These are phyloP conservation scores for Stentor roeselii DNA, from an alignment of 73 alveolate genomes.

Conservation along the genomic window DNA sequence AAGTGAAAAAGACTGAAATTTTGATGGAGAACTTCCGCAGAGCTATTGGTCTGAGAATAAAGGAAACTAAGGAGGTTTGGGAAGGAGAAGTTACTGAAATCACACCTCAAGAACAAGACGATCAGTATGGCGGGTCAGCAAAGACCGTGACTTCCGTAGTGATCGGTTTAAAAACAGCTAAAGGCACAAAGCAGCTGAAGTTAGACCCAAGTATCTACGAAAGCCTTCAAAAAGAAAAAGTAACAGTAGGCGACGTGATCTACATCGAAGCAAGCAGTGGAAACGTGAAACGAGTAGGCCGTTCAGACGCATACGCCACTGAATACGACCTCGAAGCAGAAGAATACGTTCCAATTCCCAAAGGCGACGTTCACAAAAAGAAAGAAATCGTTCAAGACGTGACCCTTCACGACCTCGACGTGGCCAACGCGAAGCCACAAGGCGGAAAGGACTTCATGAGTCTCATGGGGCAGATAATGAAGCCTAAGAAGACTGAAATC, in stretches of 20 bases:
- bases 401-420: slow-evolving; percentile 99
- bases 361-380: slow-evolving; percentile 99
- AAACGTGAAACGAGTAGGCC: slow-evolving; percentile 98
- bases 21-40: slow-evolving; percentile 99
- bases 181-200: slow-evolving; percentile 97
- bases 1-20: slow-evolving; percentile 99
- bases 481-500: slow-evolving; percentile 98
- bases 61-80: slow-evolving; percentile 99
- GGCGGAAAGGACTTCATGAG: slow-evolving; percentile 99
- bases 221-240: slow-evolving; percentile 98
- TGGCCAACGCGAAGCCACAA: slow-evolving; percentile 99
- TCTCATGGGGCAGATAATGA: slow-evolving; percentile 97
- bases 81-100: slow-evolving; percentile 99
- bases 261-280: slow-evolving; percentile 99
- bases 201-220: slow-evolving; percentile 98
- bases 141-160: slow-evolving; percentile 90
- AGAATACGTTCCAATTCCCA: slow-evolving; percentile 99
- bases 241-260: slow-evolving; percentile 98
- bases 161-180: slow-evolving; percentile 88
- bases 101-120: slow-evolving; percentile 97
- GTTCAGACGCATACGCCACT: slow-evolving; percentile 98
- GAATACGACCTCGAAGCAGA: slow-evolving; percentile 99
- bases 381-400: slow-evolving; percentile 99
- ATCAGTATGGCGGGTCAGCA: slow-evolving; percentile 63
- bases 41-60: slow-evolving; percentile 97